phyloP scores from a whole-genome alignment of 768 basidiomycete species.

The Agrocybe pediades region DNA sequence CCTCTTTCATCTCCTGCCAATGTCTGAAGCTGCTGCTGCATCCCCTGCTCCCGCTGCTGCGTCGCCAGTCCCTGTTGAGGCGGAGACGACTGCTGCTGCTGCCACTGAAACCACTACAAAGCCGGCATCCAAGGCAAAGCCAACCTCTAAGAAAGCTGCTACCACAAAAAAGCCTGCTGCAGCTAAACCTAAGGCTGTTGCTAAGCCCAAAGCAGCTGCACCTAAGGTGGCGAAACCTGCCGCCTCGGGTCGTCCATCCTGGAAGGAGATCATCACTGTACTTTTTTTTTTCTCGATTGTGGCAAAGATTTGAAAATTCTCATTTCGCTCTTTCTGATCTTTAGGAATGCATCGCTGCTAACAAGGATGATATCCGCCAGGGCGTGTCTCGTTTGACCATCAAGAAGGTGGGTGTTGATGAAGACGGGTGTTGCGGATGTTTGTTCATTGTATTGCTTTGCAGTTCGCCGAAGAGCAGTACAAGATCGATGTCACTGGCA shows the following conservation, averaged over 20 bases:
- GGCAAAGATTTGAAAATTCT: too few relatives aligned
- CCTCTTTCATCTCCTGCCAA: conserved; percentile 10
- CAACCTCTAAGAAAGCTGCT: conserved; percentile 19
- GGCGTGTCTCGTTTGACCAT: conserved; percentile 79
- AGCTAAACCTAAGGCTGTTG: conserved; percentile 22
- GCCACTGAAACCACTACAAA: conserved; percentile 12
- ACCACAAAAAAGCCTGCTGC: conserved; percentile 21
- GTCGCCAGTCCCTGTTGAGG: conserved; percentile 16
- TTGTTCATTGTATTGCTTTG: background rate
- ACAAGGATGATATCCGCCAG: conserved; percentile 63
- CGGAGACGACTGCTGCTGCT: conserved; percentile 16
- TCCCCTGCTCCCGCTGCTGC: conserved; percentile 2
- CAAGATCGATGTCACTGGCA: conserved; percentile 66
- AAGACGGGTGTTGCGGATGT: background rate
- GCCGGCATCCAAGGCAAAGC: conserved; percentile 19
- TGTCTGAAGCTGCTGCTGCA: conserved; percentile 6
- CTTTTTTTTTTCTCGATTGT: conserved; percentile 10
- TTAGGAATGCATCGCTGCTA: conserved; percentile 72
- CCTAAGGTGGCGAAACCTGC: conserved; percentile 25
- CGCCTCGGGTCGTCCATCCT: conserved; percentile 42
- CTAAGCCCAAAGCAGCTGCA: conserved; percentile 10
- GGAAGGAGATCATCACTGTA: conserved; percentile 59
- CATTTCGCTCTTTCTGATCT: conserved; percentile 2
- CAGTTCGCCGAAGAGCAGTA: conserved; percentile 87
- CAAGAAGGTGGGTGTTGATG: conserved; percentile 66